Conservation (phyloP, 2,329 filamentous ascomycete genomes). For the Colletotrichum gigasporum region DNA sequence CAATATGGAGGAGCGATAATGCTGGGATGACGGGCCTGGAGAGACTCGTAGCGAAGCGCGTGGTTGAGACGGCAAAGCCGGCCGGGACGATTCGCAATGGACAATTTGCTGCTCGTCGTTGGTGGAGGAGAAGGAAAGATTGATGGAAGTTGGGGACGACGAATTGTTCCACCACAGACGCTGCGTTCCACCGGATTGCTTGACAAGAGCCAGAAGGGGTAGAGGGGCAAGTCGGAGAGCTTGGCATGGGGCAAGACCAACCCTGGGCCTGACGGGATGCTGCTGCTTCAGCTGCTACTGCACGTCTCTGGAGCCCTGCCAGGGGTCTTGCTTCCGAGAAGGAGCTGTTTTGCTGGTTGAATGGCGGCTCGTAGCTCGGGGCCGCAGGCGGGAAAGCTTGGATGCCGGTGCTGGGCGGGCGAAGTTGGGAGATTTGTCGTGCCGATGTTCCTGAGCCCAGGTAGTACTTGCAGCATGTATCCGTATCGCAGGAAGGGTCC, state of each 20-base stretch:
- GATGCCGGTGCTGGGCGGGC: background rate
- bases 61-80: slow-evolving; percentile 20
- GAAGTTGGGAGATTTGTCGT: background rate
- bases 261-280: slow-evolving; percentile 6
- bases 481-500: no score
- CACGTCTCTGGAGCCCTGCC: slow-evolving; percentile 7
- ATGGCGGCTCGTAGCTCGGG: background rate
- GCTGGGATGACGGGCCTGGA: slow-evolving; percentile 9
- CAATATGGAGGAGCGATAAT: slow-evolving; percentile 27
- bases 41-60: slow-evolving; percentile 15
- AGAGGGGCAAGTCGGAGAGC: slow-evolving; percentile 22
- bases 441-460: slow-evolving; percentile 12
- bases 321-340: slow-evolving; percentile 16
- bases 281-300: background rate
- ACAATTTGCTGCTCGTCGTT: slow-evolving; percentile 30
- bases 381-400: slow-evolving; percentile 24
- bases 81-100: slow-evolving; percentile 10
- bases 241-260: slow-evolving; percentile 31
- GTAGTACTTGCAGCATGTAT: no score
- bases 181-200: slow-evolving; percentile 27
- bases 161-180: slow-evolving; percentile 35
- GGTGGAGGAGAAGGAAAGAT: slow-evolving; percentile 33
- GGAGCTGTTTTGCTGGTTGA: slow-evolving; percentile 1
- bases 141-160: slow-evolving; percentile 29
- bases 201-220: slow-evolving; percentile 25